These are phyloP conservation scores for Pachyrhizus erosus DNA, from an alignment of 306 rosid genomes.

Conservation along the genomic window DNA sequence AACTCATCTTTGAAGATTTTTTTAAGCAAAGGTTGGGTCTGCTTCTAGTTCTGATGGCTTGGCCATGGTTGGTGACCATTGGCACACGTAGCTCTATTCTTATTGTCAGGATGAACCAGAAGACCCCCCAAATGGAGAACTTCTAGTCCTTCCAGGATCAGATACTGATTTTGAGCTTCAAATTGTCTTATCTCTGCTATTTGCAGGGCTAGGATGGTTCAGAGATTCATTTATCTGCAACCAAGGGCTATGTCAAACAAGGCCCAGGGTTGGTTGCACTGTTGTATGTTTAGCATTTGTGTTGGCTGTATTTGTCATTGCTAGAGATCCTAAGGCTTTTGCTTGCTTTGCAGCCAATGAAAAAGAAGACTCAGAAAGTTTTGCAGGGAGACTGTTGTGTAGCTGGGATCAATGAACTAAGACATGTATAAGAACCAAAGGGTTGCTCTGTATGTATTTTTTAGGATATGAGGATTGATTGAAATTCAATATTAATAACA, in stretches of 20 bases:
- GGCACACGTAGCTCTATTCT: constrained; percentile 37
- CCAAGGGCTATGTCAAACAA: constrained; percentile 58
- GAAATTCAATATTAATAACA: constrained; percentile 89
- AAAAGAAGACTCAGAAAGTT: constrained; percentile 55
- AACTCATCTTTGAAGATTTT: constrained; percentile 49
- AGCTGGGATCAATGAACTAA: constrained; percentile 67
- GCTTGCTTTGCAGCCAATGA: constrained; percentile 55
- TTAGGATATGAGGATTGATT: constrained; percentile 81
- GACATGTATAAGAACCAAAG: constrained; percentile 76
- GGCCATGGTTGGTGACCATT: constrained; percentile 44
- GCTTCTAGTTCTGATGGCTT: constrained; percentile 60
- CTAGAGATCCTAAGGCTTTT: constrained; percentile 59
- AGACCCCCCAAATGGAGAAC: constrained; percentile 49
- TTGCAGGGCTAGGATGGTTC: constrained; percentile 56
- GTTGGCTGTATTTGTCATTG: constrained; percentile 62
- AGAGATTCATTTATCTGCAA: constrained; percentile 60
- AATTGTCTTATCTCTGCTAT: constrained; percentile 51
- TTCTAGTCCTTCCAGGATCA: constrained; percentile 47
- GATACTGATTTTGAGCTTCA: constrained; percentile 51
- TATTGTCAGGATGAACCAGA: constrained; percentile 59
- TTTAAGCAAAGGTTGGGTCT: constrained; percentile 55
- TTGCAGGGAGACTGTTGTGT: constrained; percentile 70
- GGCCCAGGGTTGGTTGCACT: constrained; percentile 71
- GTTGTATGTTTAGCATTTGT: constrained; percentile 72
- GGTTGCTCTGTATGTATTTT: constrained; percentile 82